Evolutionary conservation across 768 basidiomycete genomes (phyloP), one percentile per base, ranked within the genome.

Genomic region (Kwoniella newhampshirensis): DNA sequence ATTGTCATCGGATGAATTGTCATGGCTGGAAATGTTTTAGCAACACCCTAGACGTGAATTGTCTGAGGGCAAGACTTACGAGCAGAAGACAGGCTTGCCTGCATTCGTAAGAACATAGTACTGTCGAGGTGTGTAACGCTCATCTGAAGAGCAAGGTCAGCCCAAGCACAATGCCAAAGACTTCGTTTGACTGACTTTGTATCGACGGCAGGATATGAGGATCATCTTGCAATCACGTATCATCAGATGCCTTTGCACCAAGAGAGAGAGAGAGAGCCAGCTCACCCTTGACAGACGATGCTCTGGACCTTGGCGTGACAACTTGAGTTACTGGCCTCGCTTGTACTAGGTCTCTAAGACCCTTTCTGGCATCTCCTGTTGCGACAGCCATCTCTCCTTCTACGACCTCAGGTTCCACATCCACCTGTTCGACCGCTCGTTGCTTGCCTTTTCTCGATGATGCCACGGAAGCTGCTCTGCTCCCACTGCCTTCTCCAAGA

Each of bases 81-180:
- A 90, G 40, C 85, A 81, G 70, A 89, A 99, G 11, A 99, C 92
- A n/a, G 93, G 93, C 76, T 99, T 98, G 26, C 96, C 96, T 27
- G 96, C 96, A 60, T 93, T 86, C 0, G 93, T 97, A 18, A 98
- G 81, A 15, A 97, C 83, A 70, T 89, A 96, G 75, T 97, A 99
- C 71, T 90, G 84, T 50, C 92, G 81, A 15, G 66, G 55, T 13
- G 45, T 42, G 35, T 59, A 62, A 13, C 7, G 20, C 12, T 32
- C 6, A 12, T 26, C 43, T 52, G 57, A 5, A n/a, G 9, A 18
- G 12, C 43, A 12, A 18, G 8, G 43, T 52, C 23, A 57, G 49
- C 28, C 6, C 15, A 9, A 39, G 7, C 26, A 15, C 23, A 28
- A 25, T 4, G 9, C 11, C 26, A 11, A 28, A 23, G 26, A 28